Conservation (phyloP, 495 filamentous ascomycete species). For the Trichoderma gamsii region DNA sequence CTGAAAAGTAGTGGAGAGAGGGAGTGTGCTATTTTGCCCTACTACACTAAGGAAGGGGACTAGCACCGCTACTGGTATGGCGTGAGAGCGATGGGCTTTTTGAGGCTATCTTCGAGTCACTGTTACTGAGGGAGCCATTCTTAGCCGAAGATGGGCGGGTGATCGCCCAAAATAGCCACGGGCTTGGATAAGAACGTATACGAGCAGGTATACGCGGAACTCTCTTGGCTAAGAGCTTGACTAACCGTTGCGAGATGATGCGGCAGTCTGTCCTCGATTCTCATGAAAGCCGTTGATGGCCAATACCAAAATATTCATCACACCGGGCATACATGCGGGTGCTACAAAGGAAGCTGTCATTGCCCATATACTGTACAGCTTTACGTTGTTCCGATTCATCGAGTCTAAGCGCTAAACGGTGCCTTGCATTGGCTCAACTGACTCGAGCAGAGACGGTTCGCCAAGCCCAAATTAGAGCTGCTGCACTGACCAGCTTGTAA, state of each 20-base stretch:
- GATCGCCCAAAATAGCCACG: not conserved
- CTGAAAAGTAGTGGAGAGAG: not conserved
- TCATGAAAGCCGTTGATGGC: too few species aligned
- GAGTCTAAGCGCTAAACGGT: not conserved
- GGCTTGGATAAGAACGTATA: not conserved
- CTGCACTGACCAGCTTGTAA: slow-evolving; percentile 5
- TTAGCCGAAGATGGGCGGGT: slow-evolving; percentile 6
- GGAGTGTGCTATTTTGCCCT: not conserved
- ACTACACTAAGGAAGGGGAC: not conserved
- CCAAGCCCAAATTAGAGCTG: slow-evolving; percentile 1
- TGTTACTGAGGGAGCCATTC: not conserved
- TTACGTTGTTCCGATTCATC: not conserved
- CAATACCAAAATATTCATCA: too few species aligned
- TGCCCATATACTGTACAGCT: not conserved
- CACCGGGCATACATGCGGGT: too few species aligned
- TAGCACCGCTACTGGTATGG: slow-evolving; percentile 1
- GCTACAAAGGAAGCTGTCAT: not conserved
- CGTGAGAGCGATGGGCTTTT: not conserved
- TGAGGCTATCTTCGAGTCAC: not conserved
- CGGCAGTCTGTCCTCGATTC: too few species aligned
- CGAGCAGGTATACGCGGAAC: not conserved
- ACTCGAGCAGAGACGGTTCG: not conserved
- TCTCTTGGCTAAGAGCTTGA: too few species aligned
- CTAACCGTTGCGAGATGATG: too few species aligned
- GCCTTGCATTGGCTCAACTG: slow-evolving; percentile 3